Percentiles rank a stretch among this genome's conserved stretches.
phyloP scores from a whole-genome alignment of 2,329 filamentous ascomycete species.

The Stylonectria norvegica region DNA sequence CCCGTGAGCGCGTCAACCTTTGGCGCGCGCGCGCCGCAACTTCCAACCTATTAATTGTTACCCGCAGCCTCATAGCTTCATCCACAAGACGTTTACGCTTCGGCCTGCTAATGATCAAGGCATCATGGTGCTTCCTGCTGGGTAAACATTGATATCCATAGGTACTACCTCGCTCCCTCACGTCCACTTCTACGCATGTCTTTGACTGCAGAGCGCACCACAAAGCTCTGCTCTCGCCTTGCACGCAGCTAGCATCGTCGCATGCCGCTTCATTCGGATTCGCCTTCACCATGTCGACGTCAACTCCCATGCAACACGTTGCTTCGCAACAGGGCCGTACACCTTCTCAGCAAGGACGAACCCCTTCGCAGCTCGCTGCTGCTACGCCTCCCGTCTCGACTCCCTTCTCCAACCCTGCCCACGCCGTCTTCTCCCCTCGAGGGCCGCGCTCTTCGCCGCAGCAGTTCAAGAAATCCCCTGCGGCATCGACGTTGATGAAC shows the following conservation, averaged over 20 bases:
- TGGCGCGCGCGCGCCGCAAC: too few species aligned
- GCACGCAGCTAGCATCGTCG: conserved; percentile 4
- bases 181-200: conserved; percentile 1
- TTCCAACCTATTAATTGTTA: too few species aligned
- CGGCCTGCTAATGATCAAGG: too few species aligned
- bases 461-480: conserved; percentile 62
- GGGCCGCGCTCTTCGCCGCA: conserved; percentile 60
- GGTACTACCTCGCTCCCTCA: not conserved
- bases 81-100: too few species aligned
- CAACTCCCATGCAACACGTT: conserved; percentile 48
- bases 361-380: conserved; percentile 50
- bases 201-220: conserved; percentile 1
- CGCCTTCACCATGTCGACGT: conserved; percentile 44
- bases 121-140: too few species aligned
- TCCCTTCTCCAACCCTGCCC: conserved; percentile 57
- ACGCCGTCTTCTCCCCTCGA: conserved; percentile 57
- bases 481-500: conserved; percentile 47
- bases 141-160: too few species aligned
- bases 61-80: too few species aligned
- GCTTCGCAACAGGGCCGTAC: conserved; percentile 42
- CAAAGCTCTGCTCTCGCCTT: conserved; percentile 7
- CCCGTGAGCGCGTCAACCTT: too few species aligned
- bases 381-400: conserved; percentile 66
- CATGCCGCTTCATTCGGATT: not conserved
- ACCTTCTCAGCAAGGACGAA: conserved; percentile 46